Base-by-base conservation (phyloP, 2,329 filamentous ascomycete species). In the Podosphaera xanthii region DNA sequence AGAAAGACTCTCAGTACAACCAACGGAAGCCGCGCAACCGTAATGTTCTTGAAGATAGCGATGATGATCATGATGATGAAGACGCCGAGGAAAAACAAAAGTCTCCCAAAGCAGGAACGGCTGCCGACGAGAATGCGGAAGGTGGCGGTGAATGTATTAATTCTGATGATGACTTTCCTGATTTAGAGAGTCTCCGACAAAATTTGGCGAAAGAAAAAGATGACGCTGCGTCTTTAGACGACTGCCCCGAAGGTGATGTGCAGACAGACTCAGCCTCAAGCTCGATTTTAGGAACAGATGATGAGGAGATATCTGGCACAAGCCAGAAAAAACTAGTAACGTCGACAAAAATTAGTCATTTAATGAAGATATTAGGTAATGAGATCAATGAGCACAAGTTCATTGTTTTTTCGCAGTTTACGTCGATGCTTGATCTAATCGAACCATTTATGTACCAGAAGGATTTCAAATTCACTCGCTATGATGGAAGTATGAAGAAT, bases 341-440 rank as follows among this genome's bases (percentile, higher is more conserved):
- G 1, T 98, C 92, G 0, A 91, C 92, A 65, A 98, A 98, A 74
- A 94, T 98, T 67, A 83, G 85, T 52, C 83, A 92, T 65, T 77
- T 97, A 30, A 79, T 94, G 67, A 77, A 81, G 61, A 86, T 98
- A 58, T 79, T 98, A 7, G 79, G 82, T 63, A 80, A 80, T 52
- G 92, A 98, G 70, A 82, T 83, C 0, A 74, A 77, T 1, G 77
- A 88, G 61, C 87, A 95, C 77, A 98, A 98, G 69, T 94, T 95
- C 69, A 98, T 98, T 67, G 89, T 98, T 63, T 98, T 98, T 72
- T 95, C 89, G 1, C 88, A 97, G 67, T 98, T 98, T 72, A 98
- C 92, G 0, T 92, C 88, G 0, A 98, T 98, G 92, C 81, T 98
- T 53, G 87, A 97, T 72, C 82, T 97, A 35, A 83, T 98, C 62